Evolutionary conservation across 768 basidiomycete genomes (phyloP).

Genomic region (Mycena venus): DNA sequence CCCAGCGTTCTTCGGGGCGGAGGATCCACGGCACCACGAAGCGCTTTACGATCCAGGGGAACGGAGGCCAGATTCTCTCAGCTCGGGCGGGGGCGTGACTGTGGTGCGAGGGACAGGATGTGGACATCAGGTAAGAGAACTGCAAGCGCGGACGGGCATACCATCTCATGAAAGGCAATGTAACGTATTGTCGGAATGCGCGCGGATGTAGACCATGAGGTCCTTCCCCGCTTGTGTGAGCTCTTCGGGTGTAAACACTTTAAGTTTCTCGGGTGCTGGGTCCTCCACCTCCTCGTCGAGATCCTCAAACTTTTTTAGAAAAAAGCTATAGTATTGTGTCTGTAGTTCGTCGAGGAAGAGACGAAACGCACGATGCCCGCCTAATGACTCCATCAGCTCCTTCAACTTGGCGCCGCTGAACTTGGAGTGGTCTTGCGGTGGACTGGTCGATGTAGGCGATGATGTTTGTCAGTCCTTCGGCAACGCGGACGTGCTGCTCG

Average conservation of each 20-base stretch:
- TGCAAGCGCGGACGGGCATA: too few species aligned
- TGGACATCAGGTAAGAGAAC: not conserved
- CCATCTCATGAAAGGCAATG: constrained; percentile 55
- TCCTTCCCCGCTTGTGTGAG: constrained; percentile 34
- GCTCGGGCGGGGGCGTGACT: constrained; percentile 56
- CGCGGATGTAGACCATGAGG: constrained; percentile 40
- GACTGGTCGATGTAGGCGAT: constrained; percentile 40
- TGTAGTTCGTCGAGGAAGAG: too few species aligned
- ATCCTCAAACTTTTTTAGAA: constrained; percentile 45
- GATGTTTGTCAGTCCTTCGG: constrained; percentile 43
- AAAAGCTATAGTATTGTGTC: not conserved
- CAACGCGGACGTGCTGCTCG: constrained; percentile 52
- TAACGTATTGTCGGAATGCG: constrained; percentile 45
- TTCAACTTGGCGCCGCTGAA: constrained; percentile 47
- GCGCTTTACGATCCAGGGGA: constrained; percentile 55
- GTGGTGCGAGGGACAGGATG: constrained; percentile 40
- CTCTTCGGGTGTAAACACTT: constrained; percentile 45
- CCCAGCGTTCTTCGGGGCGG: constrained; percentile 51
- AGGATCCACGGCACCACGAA: constrained; percentile 52
- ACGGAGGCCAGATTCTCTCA: constrained; percentile 52
- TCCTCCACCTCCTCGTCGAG: constrained; percentile 54
- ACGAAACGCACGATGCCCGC: constrained; percentile 49
- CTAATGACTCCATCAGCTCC: constrained; percentile 42
- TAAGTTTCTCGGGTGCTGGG: constrained; percentile 46
- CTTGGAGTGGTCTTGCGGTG: constrained; percentile 38